Evolutionary conservation across 106 monocot species (phyloP).

Genomic region (Alisma plantagoaquatica): DNA sequence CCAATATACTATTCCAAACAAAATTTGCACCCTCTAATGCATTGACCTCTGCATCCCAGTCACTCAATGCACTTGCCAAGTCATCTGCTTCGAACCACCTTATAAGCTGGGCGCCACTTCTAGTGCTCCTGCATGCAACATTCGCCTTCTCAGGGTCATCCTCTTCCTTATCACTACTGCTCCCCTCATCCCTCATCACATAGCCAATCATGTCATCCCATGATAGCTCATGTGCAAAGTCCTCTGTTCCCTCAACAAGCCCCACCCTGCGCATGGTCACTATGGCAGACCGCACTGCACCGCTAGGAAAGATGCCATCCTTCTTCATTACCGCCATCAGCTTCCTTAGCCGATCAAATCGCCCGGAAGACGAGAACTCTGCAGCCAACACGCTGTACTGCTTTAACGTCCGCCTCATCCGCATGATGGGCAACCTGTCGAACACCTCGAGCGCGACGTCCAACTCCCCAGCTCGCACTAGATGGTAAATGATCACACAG

Average conservation of each 20-base stretch:
- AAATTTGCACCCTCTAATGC: slow-evolving; percentile 47
- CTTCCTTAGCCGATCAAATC: slow-evolving; percentile 26
- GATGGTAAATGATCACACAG: slow-evolving; percentile 57
- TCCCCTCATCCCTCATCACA: slow-evolving; percentile 13
- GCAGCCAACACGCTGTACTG: slow-evolving; percentile 54
- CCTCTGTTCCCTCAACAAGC: slow-evolving; percentile 28
- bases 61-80: slow-evolving; percentile 54
- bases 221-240: slow-evolving; percentile 26
- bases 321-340: slow-evolving; percentile 45
- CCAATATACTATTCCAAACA: slow-evolving; percentile 70
- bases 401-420: slow-evolving; percentile 46
- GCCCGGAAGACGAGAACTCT: slow-evolving; percentile 16
- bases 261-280: slow-evolving; percentile 43
- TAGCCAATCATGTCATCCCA: slow-evolving; percentile 53
- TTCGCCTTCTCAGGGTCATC: not conserved
- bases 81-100: slow-evolving; percentile 71
- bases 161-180: slow-evolving; percentile 19
- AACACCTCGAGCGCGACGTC: slow-evolving; percentile 51
- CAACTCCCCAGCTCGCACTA: slow-evolving; percentile 26
- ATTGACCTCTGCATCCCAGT: slow-evolving; percentile 57
- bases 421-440: slow-evolving; percentile 37
- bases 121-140: slow-evolving; percentile 1
- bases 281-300: slow-evolving; percentile 36
- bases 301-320: too few species aligned
- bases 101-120: too few species aligned